These are phyloP conservation scores for Xylaria sp. DNA, from an alignment of 2,329 filamentous ascomycete species.

Conservation along the genomic window DNA sequence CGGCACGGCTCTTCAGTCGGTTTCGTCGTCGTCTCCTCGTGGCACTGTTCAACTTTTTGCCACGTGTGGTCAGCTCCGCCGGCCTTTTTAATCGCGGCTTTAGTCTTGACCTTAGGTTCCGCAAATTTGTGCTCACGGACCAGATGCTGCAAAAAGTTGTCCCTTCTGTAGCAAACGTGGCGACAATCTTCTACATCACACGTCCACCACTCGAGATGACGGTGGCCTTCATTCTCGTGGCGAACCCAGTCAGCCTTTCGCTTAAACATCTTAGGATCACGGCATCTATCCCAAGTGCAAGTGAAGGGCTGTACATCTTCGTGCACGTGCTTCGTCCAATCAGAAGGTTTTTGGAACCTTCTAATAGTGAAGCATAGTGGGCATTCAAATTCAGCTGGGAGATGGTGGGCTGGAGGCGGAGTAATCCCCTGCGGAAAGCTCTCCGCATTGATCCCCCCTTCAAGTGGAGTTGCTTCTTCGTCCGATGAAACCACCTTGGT, in stretches of 20 bases:
- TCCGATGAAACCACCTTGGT: slow-evolving; percentile 68
- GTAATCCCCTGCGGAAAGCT: slow-evolving; percentile 85
- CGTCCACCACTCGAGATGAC: slow-evolving; percentile 90
- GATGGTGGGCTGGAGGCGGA: slow-evolving; percentile 77
- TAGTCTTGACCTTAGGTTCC: slow-evolving; percentile 83
- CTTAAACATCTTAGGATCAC: slow-evolving; percentile 91
- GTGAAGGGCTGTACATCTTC: slow-evolving; percentile 94
- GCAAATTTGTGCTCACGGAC: slow-evolving; percentile 89
- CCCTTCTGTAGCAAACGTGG: slow-evolving; percentile 85
- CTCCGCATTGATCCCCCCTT: slow-evolving; percentile 75
- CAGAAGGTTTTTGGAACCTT: slow-evolving; percentile 88
- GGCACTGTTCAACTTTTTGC: slow-evolving; percentile 82
- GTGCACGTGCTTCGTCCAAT: slow-evolving; percentile 97
- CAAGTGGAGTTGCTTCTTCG: slow-evolving; percentile 73
- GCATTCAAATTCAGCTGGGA: slow-evolving; percentile 92
- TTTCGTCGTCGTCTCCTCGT: slow-evolving; percentile 71
- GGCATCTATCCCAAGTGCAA: slow-evolving; percentile 86
- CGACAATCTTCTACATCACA: slow-evolving; percentile 84
- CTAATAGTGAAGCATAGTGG: slow-evolving; percentile 87
- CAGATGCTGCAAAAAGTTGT: slow-evolving; percentile 93
- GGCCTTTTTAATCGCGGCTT: slow-evolving; percentile 71
- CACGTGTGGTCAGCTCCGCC: slow-evolving; percentile 73
- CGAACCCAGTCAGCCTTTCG: slow-evolving; percentile 96
- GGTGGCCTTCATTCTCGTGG: slow-evolving; percentile 91
- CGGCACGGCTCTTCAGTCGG: slow-evolving; percentile 84